Evolutionary conservation across 2,329 filamentous ascomycete genomes (phyloP).

Genomic region (Clarireedia sp.): DNA sequence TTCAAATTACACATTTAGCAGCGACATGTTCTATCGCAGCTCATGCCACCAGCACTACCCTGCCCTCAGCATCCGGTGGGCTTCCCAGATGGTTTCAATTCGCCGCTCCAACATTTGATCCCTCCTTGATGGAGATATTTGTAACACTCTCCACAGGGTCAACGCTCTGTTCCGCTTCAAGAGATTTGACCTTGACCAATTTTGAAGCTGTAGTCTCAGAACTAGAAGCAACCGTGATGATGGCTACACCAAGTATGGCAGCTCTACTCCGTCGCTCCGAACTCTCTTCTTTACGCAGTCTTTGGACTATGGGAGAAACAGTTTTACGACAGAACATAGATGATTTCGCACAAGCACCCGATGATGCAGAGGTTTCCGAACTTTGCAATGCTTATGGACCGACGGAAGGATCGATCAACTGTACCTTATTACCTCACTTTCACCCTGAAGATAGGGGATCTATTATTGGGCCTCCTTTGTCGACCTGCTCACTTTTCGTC

Average conservation of each 20-base stretch:
- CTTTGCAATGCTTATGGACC: constrained; percentile 5
- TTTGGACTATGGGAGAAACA: constrained; percentile 1
- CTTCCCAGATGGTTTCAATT: not conserved
- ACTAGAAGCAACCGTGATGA: constrained; percentile 2
- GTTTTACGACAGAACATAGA: constrained; percentile 4
- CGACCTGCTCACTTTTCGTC: not conserved
- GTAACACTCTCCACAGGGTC: constrained; percentile 8
- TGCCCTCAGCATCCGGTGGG: not conserved
- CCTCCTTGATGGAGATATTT: constrained; percentile 29
- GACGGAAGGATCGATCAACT: not conserved
- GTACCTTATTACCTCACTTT: not conserved
- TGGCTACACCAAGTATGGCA: constrained; percentile 3
- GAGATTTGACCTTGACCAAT: not conserved
- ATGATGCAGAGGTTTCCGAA: not conserved
- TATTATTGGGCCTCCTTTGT: not conserved
- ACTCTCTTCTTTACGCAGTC: not conserved
- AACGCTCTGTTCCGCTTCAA: constrained; percentile 1
- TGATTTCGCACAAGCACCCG: not conserved
- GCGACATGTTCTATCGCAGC: constrained; percentile 9
- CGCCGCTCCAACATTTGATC: constrained; percentile 11
- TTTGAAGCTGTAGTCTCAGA: not conserved
- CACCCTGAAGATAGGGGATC: not conserved
- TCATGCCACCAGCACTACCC: not conserved
- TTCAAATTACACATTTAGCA: constrained; percentile 29
- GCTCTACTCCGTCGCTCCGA: not conserved